phyloP scores from a whole-genome alignment of 2,329 filamentous ascomycete genomes.

The Fusarium nematophilum region DNA sequence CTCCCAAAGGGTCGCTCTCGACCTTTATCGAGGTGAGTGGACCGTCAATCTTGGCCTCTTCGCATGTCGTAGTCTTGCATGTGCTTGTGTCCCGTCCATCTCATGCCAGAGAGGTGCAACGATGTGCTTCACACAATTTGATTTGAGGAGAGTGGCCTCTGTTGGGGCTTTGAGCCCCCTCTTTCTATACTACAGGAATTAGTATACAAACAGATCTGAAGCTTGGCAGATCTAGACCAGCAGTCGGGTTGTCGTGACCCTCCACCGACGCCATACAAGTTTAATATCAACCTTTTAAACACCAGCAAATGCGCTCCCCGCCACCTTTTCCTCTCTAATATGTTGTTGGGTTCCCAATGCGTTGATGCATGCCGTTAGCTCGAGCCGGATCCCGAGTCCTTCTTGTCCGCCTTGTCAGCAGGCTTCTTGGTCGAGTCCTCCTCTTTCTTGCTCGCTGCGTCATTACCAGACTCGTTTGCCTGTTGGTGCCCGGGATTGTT shows the following conservation, averaged over 20 bases:
- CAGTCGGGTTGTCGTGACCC: conserved; percentile 37
- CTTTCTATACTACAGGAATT: conserved; percentile 47
- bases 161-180: conserved; percentile 42
- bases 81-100: conserved; percentile 22
- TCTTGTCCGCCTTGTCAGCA: conserved; percentile 47
- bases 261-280: conserved; percentile 47
- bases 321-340: conserved; percentile 39
- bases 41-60: conserved; percentile 2
- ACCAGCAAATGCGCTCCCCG: conserved; percentile 51
- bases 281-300: conserved; percentile 51
- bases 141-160: conserved; percentile 52
- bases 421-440: conserved; percentile 40
- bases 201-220: conserved; percentile 47
- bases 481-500: conserved; percentile 72
- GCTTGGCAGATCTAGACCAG: conserved; percentile 42
- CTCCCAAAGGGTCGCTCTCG: conserved; percentile 13
- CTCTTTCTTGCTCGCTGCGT: conserved; percentile 33
- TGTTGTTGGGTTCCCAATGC: conserved; percentile 31
- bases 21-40: conserved; percentile 35
- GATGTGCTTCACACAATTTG: conserved; percentile 27
- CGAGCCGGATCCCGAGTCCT: conserved; percentile 49
- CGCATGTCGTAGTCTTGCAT: conserved; percentile 14
- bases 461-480: conserved; percentile 34
- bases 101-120: background rate
- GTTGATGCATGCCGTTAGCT: conserved; percentile 43